phyloP scores from a whole-genome alignment of 2,329 filamentous ascomycete genomes.

The Geosmithia morbida region DNA sequence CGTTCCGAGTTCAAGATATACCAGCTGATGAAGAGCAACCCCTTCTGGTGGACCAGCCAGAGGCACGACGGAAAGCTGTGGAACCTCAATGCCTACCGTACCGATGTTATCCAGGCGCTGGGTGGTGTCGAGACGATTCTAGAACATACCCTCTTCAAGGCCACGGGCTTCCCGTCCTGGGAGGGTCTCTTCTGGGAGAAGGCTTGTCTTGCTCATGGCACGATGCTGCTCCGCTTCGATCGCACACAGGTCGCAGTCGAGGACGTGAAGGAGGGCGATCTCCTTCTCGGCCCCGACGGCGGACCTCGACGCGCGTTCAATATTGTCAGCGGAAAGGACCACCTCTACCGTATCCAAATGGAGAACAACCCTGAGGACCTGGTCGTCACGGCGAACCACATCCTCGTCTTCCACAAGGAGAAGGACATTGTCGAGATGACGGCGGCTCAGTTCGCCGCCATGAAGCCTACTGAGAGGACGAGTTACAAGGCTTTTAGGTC shows the following conservation, averaged over 20 bases:
- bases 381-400: conserved; percentile 33
- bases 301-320: conserved; percentile 31
- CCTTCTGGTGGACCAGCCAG: conserved; percentile 99
- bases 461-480: conserved; percentile 19
- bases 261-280: conserved; percentile 31
- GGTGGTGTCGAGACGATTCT: conserved; percentile 97
- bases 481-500: conserved; percentile 19
- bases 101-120: conserved; percentile 90
- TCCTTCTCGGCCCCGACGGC: conserved; percentile 33
- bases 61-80: conserved; percentile 94
- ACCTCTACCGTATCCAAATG: conserved; percentile 33
- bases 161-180: conserved; percentile 93
- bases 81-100: conserved; percentile 92
- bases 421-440: conserved; percentile 30
- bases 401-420: conserved; percentile 26
- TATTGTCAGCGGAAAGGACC: conserved; percentile 29
- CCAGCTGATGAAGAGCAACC: conserved; percentile 97
- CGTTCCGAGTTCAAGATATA: conserved; percentile 97
- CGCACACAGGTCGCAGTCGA: conserved; percentile 28
- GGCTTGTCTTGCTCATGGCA: conserved; percentile 29
- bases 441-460: conserved; percentile 25
- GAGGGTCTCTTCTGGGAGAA: conserved; percentile 90
- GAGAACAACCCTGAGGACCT: conserved; percentile 25
- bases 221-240: conserved; percentile 27
- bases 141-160: conserved; percentile 93